Base-by-base conservation (phyloP, 441 rosid genomes). In the Adansonia rubrostipa region DNA sequence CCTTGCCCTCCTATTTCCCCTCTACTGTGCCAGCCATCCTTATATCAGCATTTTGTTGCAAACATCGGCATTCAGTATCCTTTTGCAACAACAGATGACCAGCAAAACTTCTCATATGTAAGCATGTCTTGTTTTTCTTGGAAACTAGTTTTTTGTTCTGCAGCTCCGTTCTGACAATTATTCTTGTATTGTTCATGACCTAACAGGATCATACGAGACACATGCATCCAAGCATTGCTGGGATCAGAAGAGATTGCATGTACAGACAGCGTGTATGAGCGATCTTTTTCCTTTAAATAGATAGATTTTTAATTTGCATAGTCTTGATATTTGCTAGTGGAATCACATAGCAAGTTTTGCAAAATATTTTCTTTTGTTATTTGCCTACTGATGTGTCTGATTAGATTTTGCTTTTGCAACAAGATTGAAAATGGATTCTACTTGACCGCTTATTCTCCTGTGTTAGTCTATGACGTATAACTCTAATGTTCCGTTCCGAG, bases 11-110 rank as follows among this genome's bases (percentile, higher is more conserved):
- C 60, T 45, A 51, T 54, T 6, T 61, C 77, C 78, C 64, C 87
- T 72, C 22, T 42, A 48, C 47, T 20, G 74, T 84, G 78, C 58
- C 87, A 84, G 71, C 83, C 84, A 70, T 73, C 81, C 40, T 74
- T 78, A 1, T 79, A 76, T 66, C 81, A 60, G 7, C 33, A 65
- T 40, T 68, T 47, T 45, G 56, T 68, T 85, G 8, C 74, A 71
- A 71, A 28, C 11, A 0, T 28, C 47, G 58, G 75, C 42, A 50
- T 28, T n/a, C 75, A 36, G 63, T 72, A 33, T 54, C 75, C 75
- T 4, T 54, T 33, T 17, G 7, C 47, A 28, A 17, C 63, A 72
- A 33, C 64, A 54, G 2, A 54, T 33, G 63, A 36, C 20, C 64
- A 9, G 7, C 9, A 54, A 72, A 54, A 33, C 24, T 36, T 54